A percentile compares a stretch with the other conserved stretches of the same genome.
Conservation (phyloP, 2,329 filamentous ascomycete genomes). For the Fusarium nygamai region DNA sequence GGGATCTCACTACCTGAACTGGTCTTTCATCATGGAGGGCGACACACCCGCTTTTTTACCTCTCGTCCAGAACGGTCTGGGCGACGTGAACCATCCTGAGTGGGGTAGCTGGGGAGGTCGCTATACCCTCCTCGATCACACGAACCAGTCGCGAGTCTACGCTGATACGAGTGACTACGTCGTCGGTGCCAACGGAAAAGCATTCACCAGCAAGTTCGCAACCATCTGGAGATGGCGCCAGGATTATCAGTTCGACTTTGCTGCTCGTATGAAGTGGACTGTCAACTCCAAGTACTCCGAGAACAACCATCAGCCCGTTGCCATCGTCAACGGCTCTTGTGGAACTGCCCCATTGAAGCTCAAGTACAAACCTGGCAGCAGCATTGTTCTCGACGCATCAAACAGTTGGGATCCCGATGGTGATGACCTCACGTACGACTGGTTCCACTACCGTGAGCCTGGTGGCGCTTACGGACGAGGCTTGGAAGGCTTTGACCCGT, state of each 20-base stretch:
- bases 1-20: slow-evolving; percentile 2
- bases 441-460: slow-evolving; percentile 10
- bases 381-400: not conserved
- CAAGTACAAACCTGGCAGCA: not conserved
- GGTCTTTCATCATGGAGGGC: slow-evolving; percentile 18
- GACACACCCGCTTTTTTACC: slow-evolving; percentile 6
- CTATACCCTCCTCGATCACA: slow-evolving; percentile 8
- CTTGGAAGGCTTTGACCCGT: not conserved
- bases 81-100: slow-evolving; percentile 10
- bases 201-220: slow-evolving; percentile 11
- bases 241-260: slow-evolving; percentile 22
- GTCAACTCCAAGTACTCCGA: not conserved
- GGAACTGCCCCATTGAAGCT: not conserved
- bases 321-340: not conserved
- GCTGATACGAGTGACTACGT: slow-evolving; percentile 16
- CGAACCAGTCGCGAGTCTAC: not conserved
- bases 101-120: slow-evolving; percentile 23
- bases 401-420: slow-evolving; percentile 5
- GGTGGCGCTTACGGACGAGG: not conserved
- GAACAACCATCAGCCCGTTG: not conserved
- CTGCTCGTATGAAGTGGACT: slow-evolving; percentile 19
- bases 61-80: not conserved
- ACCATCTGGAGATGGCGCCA: slow-evolving; percentile 20
- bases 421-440: not conserved
- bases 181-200: not conserved